Evolutionary conservation across 805 yeast species (phyloP).

Genomic region (Pichia occidentalis): DNA sequence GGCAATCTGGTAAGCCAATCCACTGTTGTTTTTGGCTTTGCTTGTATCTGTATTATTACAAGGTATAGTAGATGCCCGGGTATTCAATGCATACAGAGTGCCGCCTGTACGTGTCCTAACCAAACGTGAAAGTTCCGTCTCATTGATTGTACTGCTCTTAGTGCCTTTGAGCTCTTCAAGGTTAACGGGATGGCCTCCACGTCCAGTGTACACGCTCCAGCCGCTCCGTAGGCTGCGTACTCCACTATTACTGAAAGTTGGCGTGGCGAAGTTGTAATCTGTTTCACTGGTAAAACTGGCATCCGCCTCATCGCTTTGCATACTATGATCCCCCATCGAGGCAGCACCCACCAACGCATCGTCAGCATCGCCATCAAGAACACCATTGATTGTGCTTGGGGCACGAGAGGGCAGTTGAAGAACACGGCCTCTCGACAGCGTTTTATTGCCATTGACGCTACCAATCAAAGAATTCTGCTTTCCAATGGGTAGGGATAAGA

Average conservation of each 20-base stretch:
- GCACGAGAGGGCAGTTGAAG: background rate
- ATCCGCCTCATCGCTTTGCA: too few species aligned
- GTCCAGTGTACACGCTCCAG: conserved; percentile 5
- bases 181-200: conserved; percentile 4
- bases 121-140: background rate
- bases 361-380: background rate
- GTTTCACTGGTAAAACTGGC: conserved; percentile 1
- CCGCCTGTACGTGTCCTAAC: conserved; percentile 5
- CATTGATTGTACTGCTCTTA: background rate
- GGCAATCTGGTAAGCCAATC: conserved; percentile 15
- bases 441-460: background rate
- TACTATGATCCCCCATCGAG: too few species aligned
- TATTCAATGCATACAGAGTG: background rate
- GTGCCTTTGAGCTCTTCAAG: conserved; percentile 4
- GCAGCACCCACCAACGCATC: too few species aligned
- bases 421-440: too few species aligned
- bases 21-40: conserved; percentile 5
- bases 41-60: background rate
- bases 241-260: background rate
- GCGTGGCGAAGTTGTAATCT: background rate
- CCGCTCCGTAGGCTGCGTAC: conserved; percentile 4
- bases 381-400: background rate
- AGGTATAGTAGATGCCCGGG: background rate
- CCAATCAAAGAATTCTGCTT: background rate
- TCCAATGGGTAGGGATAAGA: conserved; percentile 4